A percentile compares a stretch with the other conserved stretches of the same genome.
These are phyloP conservation scores for Penstemon newberryi DNA, from an alignment of 257 asterid genomes.

Conservation along the genomic window DNA sequence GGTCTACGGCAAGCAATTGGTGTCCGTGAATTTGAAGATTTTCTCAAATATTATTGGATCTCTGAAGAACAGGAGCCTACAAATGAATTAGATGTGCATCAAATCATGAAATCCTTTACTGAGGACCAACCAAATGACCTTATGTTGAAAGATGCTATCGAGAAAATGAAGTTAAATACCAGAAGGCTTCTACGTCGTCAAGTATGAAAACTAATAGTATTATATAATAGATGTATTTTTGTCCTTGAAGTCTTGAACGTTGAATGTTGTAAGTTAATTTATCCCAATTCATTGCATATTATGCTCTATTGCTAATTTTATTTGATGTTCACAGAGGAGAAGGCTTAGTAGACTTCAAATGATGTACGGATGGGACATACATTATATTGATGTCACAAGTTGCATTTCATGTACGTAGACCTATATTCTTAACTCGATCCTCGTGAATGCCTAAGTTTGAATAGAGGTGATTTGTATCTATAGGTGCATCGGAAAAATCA, in stretches of 20 bases:
- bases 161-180: constrained; percentile 71
- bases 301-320: constrained; percentile 5
- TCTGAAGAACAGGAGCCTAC: constrained; percentile 31
- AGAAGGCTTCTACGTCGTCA: constrained; percentile 90
- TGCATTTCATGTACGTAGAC: constrained; percentile 51
- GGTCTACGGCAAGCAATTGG: constrained; percentile 94
- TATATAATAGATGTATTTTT: too few species aligned
- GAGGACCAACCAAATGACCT: constrained; percentile 32
- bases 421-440: constrained; percentile 3
- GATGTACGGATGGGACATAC: constrained; percentile 80
- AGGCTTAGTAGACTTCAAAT: constrained; percentile 66
- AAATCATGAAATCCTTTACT: constrained; percentile 34
- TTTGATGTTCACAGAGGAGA: constrained; percentile 57
- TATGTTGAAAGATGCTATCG: constrained; percentile 61
- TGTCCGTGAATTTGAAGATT: constrained; percentile 77
- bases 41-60: constrained; percentile 41
- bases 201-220: constrained; percentile 42
- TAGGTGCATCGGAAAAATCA: constrained; percentile 48
- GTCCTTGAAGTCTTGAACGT: too few species aligned
- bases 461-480: constrained; percentile 6
- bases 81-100: constrained; percentile 32
- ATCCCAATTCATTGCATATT: background rate
- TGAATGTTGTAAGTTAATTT: background rate
- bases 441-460: constrained; percentile 12
- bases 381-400: constrained; percentile 65